Percentiles rank a stretch among this genome's conserved stretches.
Conservation (phyloP, 495 filamentous ascomycete genomes). For the Collariella sp. region DNA sequence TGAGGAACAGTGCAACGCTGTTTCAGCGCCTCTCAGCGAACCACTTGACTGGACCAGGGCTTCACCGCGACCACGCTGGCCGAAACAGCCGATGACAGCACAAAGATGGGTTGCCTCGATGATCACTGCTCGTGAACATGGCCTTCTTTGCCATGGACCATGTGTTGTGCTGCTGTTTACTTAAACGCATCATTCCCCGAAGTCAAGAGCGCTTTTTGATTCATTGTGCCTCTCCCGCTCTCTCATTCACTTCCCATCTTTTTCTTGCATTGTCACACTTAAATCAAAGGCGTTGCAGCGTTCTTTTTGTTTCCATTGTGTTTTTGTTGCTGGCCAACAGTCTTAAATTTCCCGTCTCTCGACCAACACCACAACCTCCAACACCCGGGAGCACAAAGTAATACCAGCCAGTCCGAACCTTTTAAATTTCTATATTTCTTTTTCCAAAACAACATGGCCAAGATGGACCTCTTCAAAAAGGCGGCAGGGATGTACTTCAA, state of each 20-base stretch:
- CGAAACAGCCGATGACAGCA: background rate
- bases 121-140: background rate
- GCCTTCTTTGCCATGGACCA: background rate
- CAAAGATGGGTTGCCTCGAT: background rate
- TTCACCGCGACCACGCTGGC: background rate
- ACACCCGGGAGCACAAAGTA: background rate
- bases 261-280: background rate
- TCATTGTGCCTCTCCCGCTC: background rate
- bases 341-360: background rate
- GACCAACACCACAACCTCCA: background rate
- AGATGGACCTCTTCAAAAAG: slow-evolving; percentile 11
- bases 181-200: background rate
- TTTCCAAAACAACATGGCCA: background rate
- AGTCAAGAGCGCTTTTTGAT: background rate
- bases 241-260: background rate
- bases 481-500: slow-evolving; percentile 13
- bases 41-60: background rate
- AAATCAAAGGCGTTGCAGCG: background rate
- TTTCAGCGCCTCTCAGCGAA: background rate
- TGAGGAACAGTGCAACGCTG: background rate
- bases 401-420: no score
- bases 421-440: background rate
- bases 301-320: slow-evolving; percentile 2
- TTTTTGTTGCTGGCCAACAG: slow-evolving; percentile 19
- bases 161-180: background rate